These are phyloP conservation scores for Acorus calamus DNA, from an alignment of 106 monocot species.

Conservation along the genomic window DNA sequence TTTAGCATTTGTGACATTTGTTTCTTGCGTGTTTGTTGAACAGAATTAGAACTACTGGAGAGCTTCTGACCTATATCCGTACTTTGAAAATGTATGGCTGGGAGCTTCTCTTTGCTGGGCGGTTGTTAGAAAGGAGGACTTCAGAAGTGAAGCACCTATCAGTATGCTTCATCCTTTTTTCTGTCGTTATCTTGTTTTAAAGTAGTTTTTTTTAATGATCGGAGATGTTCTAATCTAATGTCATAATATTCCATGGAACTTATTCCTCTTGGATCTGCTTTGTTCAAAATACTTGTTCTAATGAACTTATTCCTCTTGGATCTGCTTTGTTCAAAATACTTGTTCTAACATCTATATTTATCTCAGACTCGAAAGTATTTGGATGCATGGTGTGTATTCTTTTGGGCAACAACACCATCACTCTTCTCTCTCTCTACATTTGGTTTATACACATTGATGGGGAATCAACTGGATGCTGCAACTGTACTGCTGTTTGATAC, in stretches of 20 bases:
- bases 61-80: slow-evolving; percentile 67
- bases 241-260: too few species aligned
- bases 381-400: slow-evolving; percentile 99
- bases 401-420: slow-evolving; percentile 97
- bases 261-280: background rate
- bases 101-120: slow-evolving; percentile 60
- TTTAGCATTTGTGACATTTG: background rate
- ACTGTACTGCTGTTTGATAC: slow-evolving; percentile 37
- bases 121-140: slow-evolving; percentile 63
- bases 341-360: background rate
- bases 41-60: slow-evolving; percentile 85
- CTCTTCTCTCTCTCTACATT: slow-evolving; percentile 94
- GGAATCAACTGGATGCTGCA: slow-evolving; percentile 80
- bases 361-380: slow-evolving; percentile 87
- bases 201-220: background rate
- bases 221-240: background rate
- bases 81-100: slow-evolving; percentile 90
- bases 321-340: background rate
- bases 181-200: background rate
- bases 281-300: background rate
- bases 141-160: slow-evolving; percentile 88
- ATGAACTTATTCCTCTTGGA: too few species aligned
- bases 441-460: slow-evolving; percentile 75
- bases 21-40: background rate
- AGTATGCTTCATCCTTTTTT: slow-evolving; percentile 29